Evolutionary conservation across 208 protist genomes (phyloP).

Genomic region (Vickermania ingenoplastis): DNA sequence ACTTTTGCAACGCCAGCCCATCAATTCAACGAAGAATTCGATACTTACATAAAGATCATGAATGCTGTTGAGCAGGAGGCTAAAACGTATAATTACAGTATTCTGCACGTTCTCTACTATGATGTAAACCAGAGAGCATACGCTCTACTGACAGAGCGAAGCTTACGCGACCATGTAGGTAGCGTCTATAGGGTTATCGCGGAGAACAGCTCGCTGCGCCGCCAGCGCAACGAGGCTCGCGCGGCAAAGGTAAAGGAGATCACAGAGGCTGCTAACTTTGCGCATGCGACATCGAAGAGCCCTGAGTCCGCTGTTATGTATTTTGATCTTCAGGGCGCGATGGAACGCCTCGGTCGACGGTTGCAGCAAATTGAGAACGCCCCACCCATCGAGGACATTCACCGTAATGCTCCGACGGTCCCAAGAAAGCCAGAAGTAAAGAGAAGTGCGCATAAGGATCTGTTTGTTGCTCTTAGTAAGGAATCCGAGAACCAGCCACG

Average conservation of each 20-base stretch:
- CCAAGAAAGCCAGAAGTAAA: not conserved
- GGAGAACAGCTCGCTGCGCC: not conserved
- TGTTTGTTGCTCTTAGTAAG: not conserved
- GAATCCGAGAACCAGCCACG: not conserved
- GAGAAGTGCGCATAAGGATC: not conserved
- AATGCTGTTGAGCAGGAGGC: not conserved
- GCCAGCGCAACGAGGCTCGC: not conserved
- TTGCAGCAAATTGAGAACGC: not conserved
- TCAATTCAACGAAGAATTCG: not conserved
- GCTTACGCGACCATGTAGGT: not conserved
- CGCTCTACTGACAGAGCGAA: not conserved
- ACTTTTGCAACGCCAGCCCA: not conserved
- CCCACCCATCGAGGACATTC: not conserved
- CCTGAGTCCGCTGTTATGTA: not conserved
- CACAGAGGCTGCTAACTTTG: not conserved
- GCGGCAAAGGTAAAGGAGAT: not conserved
- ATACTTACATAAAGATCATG: not conserved
- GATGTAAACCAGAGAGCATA: not conserved
- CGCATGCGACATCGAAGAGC: not conserved
- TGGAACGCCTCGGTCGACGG: not conserved
- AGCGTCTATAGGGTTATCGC: not conserved
- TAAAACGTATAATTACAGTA: not conserved
- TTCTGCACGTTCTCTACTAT: not conserved
- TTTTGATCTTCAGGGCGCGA: not conserved
- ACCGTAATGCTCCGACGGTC: not conserved